A percentile compares a stretch with the other conserved stretches of the same genome.
phyloP scores from a whole-genome alignment of 768 basidiomycete species.

The Cubamyces sp. region DNA sequence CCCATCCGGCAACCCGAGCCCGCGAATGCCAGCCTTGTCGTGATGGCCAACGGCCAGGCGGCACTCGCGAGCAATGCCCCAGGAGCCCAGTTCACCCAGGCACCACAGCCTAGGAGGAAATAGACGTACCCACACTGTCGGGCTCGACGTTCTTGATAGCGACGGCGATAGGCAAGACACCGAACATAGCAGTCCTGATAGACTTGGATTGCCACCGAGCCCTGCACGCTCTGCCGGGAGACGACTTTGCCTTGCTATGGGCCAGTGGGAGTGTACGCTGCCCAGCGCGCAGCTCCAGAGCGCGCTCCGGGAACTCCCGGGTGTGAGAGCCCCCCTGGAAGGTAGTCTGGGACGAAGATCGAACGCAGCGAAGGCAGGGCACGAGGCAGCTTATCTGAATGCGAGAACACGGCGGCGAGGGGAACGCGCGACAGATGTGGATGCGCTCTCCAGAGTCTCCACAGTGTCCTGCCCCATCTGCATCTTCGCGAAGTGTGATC shows the following conservation, averaged over 20 bases:
- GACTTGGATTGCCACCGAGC: neutral
- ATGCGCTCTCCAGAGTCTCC: no score
- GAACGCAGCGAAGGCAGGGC: conserved; percentile 1
- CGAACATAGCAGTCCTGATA: conserved; percentile 8
- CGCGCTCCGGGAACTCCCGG: no score
- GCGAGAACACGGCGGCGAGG: conserved; percentile 8
- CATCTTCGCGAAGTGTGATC: no score
- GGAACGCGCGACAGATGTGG: conserved; percentile 9
- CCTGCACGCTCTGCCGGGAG: neutral
- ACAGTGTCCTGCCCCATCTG: no score
- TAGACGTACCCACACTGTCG: neutral
- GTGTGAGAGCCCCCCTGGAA: conserved; percentile 9
- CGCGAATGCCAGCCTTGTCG: no score
- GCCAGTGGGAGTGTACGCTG: no score
- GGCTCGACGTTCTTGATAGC: neutral
- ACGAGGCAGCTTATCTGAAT: conserved; percentile 23
- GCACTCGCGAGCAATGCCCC: neutral
- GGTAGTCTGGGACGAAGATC: neutral
- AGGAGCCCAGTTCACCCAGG: neutral
- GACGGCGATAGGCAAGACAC: conserved; percentile 11
- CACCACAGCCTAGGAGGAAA: neutral
- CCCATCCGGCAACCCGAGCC: no score
- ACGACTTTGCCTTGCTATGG: neutral
- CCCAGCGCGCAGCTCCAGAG: no score
- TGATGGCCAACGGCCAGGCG: no score